Conservation (phyloP, 106 monocot species). For the Vanilla planifolia region DNA sequence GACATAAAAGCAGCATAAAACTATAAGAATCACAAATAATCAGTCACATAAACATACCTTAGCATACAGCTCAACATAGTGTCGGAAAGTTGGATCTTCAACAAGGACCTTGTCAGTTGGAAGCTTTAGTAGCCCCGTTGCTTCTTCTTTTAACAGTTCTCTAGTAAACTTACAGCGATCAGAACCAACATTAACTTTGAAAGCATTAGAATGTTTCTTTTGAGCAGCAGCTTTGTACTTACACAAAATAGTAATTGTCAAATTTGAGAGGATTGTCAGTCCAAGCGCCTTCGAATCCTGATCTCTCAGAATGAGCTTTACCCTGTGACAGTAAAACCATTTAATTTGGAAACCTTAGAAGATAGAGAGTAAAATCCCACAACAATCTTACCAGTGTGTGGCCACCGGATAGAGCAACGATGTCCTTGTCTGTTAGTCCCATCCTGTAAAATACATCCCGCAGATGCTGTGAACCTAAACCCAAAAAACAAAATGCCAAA, state of each 20-base stretch:
- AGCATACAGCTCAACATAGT: slow-evolving; percentile 85
- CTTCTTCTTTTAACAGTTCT: slow-evolving; percentile 69
- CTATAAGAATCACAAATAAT: no score
- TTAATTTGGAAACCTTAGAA: not conserved
- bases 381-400: slow-evolving; percentile 53
- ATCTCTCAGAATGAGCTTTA: slow-evolving; percentile 85
- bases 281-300: slow-evolving; percentile 97
- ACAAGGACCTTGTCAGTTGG: slow-evolving; percentile 83
- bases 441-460: slow-evolving; percentile 68
- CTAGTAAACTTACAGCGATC: slow-evolving; percentile 21
- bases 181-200: not conserved
- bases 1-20: no score
- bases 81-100: slow-evolving; percentile 61
- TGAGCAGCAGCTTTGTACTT: slow-evolving; percentile 11
- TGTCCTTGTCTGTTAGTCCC: slow-evolving; percentile 79
- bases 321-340: slow-evolving; percentile 28
- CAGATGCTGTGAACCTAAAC: slow-evolving; percentile 45
- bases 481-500: slow-evolving; percentile 11
- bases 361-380: not conserved
- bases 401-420: slow-evolving; percentile 66
- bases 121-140: slow-evolving; percentile 81
- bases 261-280: slow-evolving; percentile 91
- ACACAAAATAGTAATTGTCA: slow-evolving; percentile 94
- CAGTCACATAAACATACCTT: no score
- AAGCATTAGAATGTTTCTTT: not conserved